Conservation (phyloP, 108 stramenopile genomes). For the Cylindrotheca closterium region DNA sequence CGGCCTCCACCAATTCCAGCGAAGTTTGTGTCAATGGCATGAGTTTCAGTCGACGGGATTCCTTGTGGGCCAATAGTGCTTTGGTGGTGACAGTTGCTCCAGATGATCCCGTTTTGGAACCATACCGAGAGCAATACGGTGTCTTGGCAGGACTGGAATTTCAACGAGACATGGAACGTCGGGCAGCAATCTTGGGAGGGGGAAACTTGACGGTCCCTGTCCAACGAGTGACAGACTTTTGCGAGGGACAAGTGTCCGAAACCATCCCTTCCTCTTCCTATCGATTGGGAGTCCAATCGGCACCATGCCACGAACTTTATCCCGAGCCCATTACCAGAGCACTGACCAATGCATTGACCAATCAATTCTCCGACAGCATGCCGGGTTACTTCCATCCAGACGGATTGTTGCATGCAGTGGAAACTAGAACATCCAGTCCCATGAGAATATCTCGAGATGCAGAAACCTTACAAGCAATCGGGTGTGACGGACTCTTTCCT, state of each 20-base stretch:
- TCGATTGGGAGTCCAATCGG: slow-evolving; percentile 84
- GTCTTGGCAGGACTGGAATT: slow-evolving; percentile 75
- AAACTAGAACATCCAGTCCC: slow-evolving; percentile 93
- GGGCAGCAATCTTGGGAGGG: slow-evolving; percentile 75
- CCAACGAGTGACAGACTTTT: slow-evolving; percentile 90
- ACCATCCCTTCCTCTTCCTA: slow-evolving; percentile 85
- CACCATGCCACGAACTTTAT: slow-evolving; percentile 88
- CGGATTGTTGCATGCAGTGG: slow-evolving; percentile 91
- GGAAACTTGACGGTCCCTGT: slow-evolving; percentile 88
- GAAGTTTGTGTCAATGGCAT: slow-evolving; percentile 96
- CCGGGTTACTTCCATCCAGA: slow-evolving; percentile 77
- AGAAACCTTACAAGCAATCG: slow-evolving; percentile 64
- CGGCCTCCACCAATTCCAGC: slow-evolving; percentile 76
- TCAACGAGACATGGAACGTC: slow-evolving; percentile 87
- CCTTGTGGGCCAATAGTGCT: slow-evolving; percentile 90
- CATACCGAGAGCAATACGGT: slow-evolving; percentile 62
- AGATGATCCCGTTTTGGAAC: slow-evolving; percentile 75
- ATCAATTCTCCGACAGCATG: slow-evolving; percentile 82
- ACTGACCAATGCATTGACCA: slow-evolving; percentile 63
- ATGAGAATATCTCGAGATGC: slow-evolving; percentile 75
- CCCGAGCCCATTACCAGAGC: slow-evolving; percentile 76
- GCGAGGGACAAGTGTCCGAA: slow-evolving; percentile 48
- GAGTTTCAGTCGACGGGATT: slow-evolving; percentile 89
- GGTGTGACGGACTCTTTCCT: slow-evolving; percentile 72
- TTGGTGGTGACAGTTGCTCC: slow-evolving; percentile 88